Evolutionary conservation across 1,284 basidiomycete genomes (phyloP).

Genomic region (Ustilago trichophora): DNA sequence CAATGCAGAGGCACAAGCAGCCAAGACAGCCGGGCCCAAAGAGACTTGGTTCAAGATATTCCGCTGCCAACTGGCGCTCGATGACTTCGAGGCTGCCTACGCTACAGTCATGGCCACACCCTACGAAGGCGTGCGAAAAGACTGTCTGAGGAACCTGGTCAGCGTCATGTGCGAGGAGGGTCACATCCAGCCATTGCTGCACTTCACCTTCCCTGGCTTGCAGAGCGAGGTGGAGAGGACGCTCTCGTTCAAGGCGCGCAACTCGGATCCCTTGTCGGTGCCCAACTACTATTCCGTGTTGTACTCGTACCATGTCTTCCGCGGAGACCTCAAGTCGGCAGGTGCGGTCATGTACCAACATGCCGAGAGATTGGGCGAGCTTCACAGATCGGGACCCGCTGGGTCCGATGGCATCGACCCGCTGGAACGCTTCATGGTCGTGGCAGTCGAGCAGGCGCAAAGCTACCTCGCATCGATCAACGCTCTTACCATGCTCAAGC

Average conservation of each 20-base stretch:
- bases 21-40: conserved; percentile 13
- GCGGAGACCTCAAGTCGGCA: conserved; percentile 65
- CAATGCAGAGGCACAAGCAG: conserved; percentile 3
- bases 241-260: conserved; percentile 91
- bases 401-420: conserved; percentile 20
- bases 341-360: conserved; percentile 87
- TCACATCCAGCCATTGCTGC: conserved; percentile 79
- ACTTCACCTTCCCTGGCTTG: conserved; percentile 85
- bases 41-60: conserved; percentile 58
- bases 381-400: conserved; percentile 13
- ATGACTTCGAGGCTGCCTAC: conserved; percentile 52
- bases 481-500: conserved; percentile 82
- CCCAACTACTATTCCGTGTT: conserved; percentile 91
- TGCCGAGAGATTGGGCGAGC: conserved; percentile 78
- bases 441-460: conserved; percentile 78
- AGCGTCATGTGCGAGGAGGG: conserved; percentile 92
- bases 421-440: conserved; percentile 65
- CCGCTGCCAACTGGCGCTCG: conserved; percentile 53
- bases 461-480: conserved; percentile 87
- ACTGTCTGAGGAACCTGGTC: conserved; percentile 93
- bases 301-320: conserved; percentile 78
- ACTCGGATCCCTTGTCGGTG: conserved; percentile 83
- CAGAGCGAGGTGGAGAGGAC: conserved; percentile 87
- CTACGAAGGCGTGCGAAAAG: conserved; percentile 80
- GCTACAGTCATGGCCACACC: conserved; percentile 54